Evolutionary conservation across 306 rosid species (phyloP).

Genomic region (Cucumis cinereus): DNA sequence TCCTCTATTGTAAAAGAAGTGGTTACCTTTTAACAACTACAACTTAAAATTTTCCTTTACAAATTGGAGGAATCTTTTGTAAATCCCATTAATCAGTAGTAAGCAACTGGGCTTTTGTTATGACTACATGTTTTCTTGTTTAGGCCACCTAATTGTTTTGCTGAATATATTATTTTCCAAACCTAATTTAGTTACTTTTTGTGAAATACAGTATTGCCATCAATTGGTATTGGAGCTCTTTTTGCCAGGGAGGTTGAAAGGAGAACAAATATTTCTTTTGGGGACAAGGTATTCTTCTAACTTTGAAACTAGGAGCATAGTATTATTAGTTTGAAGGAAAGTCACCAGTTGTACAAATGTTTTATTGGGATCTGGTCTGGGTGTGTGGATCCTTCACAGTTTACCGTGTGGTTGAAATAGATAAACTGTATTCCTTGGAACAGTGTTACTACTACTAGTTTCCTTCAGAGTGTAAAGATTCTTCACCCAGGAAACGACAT

Average conservation of each 20-base stretch:
- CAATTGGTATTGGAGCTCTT: conserved; percentile 83
- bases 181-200: conserved; percentile 13
- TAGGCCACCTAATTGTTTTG: not conserved
- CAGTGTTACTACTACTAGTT: not conserved
- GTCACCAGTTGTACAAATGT: not conserved
- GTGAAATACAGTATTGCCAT: conserved; percentile 73
- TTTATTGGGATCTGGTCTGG: not conserved
- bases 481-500: not conserved
- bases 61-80: too few species aligned
- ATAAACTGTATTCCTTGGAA: not conserved
- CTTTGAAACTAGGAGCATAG: not conserved
- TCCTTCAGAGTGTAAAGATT: not conserved
- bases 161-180: conserved; percentile 5
- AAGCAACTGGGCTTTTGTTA: not conserved
- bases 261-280: conserved; percentile 72
- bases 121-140: conserved; percentile 1
- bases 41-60: too few species aligned
- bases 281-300: conserved; percentile 64
- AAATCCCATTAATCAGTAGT: not conserved
- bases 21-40: not conserved
- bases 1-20: not conserved
- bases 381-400: not conserved
- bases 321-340: not conserved
- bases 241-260: conserved; percentile 96
- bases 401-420: not conserved